Conservation (phyloP, 176 grass and related monocot species). For the Oryza meridionalis region DNA sequence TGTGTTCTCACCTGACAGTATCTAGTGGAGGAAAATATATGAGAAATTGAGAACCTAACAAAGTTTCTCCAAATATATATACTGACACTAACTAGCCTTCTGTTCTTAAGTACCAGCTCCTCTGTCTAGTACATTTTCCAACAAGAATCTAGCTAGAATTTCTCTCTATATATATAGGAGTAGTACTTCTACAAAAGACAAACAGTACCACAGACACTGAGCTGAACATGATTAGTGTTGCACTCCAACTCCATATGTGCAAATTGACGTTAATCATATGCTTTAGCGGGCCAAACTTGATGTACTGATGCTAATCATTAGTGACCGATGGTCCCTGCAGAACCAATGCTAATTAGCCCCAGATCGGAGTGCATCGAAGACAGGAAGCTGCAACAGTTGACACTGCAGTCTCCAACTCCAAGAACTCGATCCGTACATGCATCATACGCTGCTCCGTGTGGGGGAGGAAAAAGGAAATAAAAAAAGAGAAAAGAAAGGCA, state of each 20-base stretch:
- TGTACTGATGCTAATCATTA: not conserved
- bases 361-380: not conserved
- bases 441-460: not conserved
- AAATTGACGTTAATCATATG: not conserved
- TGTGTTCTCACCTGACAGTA: constrained; percentile 17
- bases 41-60: not conserved
- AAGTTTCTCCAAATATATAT: not conserved
- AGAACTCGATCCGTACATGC: not conserved
- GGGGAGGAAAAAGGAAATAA: not conserved
- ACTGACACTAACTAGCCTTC: not conserved
- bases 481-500: not conserved
- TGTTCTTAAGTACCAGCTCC: not conserved
- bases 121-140: not conserved
- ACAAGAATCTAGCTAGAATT: not conserved
- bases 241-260: not conserved
- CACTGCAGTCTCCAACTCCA: not conserved
- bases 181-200: too few relatives aligned
- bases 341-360: not conserved
- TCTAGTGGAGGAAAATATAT: not conserved
- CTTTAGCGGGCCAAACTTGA: not conserved
- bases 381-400: not conserved
- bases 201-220: not conserved
- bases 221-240: not conserved
- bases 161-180: too few relatives aligned
- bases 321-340: not conserved